These are phyloP conservation scores for Mortierella sp. DNA, from an alignment of 371 early-diverging fungal genomes.

Conservation along the genomic window DNA sequence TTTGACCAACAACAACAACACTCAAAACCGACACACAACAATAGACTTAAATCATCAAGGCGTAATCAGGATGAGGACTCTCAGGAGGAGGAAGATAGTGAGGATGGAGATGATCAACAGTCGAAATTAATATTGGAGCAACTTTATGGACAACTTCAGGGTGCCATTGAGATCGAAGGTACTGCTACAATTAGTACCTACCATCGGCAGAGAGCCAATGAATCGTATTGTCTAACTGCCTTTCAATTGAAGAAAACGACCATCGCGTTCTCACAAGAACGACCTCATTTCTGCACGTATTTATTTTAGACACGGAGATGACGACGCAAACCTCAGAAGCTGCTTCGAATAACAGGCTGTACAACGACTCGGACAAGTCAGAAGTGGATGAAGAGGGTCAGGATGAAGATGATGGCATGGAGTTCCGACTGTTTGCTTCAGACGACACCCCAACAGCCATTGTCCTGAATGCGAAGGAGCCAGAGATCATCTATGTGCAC, in stretches of 20 bases:
- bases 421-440: constrained; percentile 50
- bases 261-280: background rate
- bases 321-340: background rate
- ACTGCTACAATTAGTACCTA: background rate
- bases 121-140: constrained; percentile 29
- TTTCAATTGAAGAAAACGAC: background rate
- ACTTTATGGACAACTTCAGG: constrained; percentile 38
- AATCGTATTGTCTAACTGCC: background rate
- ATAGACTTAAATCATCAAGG: background rate
- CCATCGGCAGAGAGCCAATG: background rate
- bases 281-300: background rate
- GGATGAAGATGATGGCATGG: constrained; percentile 28
- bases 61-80: background rate
- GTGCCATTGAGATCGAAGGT: constrained; percentile 45
- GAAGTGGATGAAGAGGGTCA: background rate
- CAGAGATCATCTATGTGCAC: constrained; percentile 20
- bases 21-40: background rate
- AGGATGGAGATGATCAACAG: constrained; percentile 29
- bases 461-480: constrained; percentile 9
- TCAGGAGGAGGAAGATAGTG: constrained; percentile 5
- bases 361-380: background rate
- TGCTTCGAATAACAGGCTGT: background rate
- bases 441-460: constrained; percentile 43
- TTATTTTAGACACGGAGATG: background rate
- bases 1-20: background rate